A percentile compares a stretch with the other conserved stretches of the same genome.
Conservation (phyloP, 148 eudicot genomes). For the Tetragonia tetragonoides region DNA sequence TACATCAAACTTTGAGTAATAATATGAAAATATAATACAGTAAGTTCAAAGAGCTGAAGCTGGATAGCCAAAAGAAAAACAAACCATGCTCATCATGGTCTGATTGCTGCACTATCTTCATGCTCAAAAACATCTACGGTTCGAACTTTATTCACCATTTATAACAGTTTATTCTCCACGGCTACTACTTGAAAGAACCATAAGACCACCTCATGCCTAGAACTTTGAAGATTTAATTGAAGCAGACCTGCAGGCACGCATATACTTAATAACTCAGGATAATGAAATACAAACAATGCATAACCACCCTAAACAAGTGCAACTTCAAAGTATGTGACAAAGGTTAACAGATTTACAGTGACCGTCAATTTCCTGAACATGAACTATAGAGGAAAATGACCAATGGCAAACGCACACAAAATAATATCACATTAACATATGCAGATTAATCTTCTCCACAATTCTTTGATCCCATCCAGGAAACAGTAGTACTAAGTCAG, state of each 20-base stretch:
- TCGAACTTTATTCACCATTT: slow-evolving; percentile 22
- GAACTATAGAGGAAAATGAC: too few relatives aligned
- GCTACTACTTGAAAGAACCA: not conserved
- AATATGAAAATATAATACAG: not conserved
- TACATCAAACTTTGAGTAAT: slow-evolving; percentile 1
- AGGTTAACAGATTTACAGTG: too few relatives aligned
- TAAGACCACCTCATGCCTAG: not conserved
- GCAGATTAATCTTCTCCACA: too few relatives aligned
- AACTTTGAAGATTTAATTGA: slow-evolving; percentile 9
- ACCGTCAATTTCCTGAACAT: too few relatives aligned
- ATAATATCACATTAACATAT: too few relatives aligned
- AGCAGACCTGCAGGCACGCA: slow-evolving; percentile 31
- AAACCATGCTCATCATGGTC: not conserved
- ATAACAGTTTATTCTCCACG: not conserved
- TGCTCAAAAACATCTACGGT: slow-evolving; percentile 13
- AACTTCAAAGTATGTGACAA: too few relatives aligned
- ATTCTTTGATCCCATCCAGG: not conserved
- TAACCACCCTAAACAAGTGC: too few relatives aligned
- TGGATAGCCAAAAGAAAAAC: not conserved
- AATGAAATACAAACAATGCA: too few relatives aligned
- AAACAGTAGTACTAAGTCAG: not conserved
- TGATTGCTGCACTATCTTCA: not conserved
- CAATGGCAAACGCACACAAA: too few relatives aligned
- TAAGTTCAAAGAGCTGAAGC: not conserved
- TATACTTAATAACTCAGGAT: too few relatives aligned